Percentiles rank a stretch among this genome's conserved stretches.
Conservation (phyloP, 2,329 filamentous ascomycete species). For the Colletotrichum costaricense region DNA sequence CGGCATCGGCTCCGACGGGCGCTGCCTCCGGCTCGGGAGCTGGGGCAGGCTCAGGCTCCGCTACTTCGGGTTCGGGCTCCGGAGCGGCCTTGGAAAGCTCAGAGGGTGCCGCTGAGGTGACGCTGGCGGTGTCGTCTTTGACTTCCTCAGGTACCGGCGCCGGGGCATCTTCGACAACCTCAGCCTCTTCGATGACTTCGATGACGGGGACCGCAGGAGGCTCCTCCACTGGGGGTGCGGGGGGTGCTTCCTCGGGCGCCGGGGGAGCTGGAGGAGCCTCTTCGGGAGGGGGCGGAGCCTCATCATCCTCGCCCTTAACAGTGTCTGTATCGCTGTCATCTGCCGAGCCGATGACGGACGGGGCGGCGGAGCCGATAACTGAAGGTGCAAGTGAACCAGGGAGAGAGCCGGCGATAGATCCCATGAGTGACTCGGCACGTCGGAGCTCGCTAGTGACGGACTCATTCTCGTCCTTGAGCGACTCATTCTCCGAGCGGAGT, state of each 20-base stretch:
- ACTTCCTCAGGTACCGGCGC: not conserved
- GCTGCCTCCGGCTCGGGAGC: not conserved
- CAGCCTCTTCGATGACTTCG: not conserved
- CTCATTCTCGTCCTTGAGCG: slow-evolving; percentile 34
- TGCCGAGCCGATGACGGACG: slow-evolving; percentile 6
- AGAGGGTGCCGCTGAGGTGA: not conserved
- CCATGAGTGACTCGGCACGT: slow-evolving; percentile 30
- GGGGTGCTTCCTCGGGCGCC: not conserved
- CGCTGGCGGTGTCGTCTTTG: slow-evolving; percentile 17
- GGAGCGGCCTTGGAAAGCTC: not conserved
- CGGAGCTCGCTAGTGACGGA: slow-evolving; percentile 31
- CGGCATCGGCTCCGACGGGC: not conserved
- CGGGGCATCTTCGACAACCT: not conserved
- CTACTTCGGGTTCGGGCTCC: not conserved
- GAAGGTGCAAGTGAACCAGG: slow-evolving; percentile 1
- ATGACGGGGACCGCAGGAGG: not conserved
- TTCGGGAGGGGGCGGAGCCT: not conserved
- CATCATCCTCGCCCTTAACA: slow-evolving; percentile 28
- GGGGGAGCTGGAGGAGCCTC: slow-evolving; percentile 17
- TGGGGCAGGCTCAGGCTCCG: not conserved
- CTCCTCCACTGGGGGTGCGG: too few relatives aligned
- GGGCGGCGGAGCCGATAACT: not conserved
- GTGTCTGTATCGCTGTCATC: slow-evolving; percentile 28
- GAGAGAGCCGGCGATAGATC: slow-evolving; percentile 16
- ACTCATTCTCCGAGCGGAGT: slow-evolving; percentile 27